A percentile compares a stretch with the other conserved stretches of the same genome.
Conservation (phyloP, 2,329 filamentous ascomycete genomes). For the Phyllosticta citriasiana region DNA sequence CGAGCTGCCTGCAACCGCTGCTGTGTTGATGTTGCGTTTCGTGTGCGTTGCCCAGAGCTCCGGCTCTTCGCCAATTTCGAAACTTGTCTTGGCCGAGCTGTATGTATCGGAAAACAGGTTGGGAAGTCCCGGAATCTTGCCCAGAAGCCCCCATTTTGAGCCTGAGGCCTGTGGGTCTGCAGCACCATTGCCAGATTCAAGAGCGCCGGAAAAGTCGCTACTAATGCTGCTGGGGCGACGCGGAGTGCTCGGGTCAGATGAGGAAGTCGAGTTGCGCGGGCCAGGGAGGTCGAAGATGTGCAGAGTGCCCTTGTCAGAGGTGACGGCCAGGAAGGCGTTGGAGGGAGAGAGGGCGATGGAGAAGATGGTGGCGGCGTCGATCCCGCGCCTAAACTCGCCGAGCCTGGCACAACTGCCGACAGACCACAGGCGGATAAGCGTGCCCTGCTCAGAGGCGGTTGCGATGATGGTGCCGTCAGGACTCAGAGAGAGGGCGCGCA, state of each 20-base stretch:
- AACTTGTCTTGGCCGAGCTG: constrained; percentile 69
- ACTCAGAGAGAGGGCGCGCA: constrained; percentile 72
- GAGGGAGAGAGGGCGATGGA: constrained; percentile 80
- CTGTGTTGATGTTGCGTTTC: constrained; percentile 16
- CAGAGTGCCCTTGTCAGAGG: constrained; percentile 91
- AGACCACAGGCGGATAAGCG: constrained; percentile 75
- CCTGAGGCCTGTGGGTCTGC: constrained; percentile 36
- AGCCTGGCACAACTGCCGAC: constrained; percentile 71
- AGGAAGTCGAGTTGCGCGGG: constrained; percentile 7
- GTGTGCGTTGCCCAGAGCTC: constrained; percentile 19
- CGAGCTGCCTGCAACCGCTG: constrained; percentile 17
- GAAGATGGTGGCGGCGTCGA: constrained; percentile 80
- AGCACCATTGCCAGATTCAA: constrained; percentile 7
- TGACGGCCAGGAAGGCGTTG: constrained; percentile 72
- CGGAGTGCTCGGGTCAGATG: constrained; percentile 14
- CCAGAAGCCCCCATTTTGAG: constrained; percentile 77
- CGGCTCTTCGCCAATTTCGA: constrained; percentile 72
- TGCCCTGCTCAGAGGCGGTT: constrained; percentile 88
- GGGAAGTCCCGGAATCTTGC: constrained; percentile 75
- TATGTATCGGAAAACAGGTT: constrained; percentile 83
- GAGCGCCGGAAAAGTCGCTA: constrained; percentile 10
- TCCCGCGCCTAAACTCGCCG: constrained; percentile 75
- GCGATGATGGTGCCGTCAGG: constrained; percentile 71
- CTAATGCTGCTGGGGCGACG: constrained; percentile 13
- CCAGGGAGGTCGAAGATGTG: constrained; percentile 80